Base-by-base conservation (phyloP, 2,329 filamentous ascomycete species). In the Plectosphaerella sp. region DNA sequence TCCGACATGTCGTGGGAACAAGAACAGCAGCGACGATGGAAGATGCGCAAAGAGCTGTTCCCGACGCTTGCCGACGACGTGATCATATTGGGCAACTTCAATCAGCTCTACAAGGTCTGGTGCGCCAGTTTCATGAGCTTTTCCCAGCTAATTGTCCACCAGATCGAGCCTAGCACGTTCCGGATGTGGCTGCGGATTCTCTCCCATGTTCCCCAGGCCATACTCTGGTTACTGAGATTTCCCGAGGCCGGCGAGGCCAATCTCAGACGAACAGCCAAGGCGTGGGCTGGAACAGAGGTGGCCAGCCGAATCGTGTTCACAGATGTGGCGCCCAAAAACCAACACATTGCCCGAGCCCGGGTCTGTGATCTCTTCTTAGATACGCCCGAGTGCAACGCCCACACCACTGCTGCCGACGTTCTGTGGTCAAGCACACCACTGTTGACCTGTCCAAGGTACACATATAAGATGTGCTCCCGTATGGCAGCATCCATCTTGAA, bases 381-480 rank as follows among this genome's bases (percentile, higher is more conserved):
- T 69, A 99, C 94, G 0, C 92, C 94, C 1, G 94, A 99, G 70
- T 99, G 94, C 72, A 99, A 99, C 64, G 94, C 92, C 2, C 94
- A 99, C 68, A 99, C 94, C 1, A 99, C 94, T 2, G 94, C 94
- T 2, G 95, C 94, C 12, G 94, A 99, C 64, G 88, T 97, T 1
- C 77, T 99, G 7, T 99, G 94, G 94, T 95, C 89, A 49, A 95
- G 92, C 60, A 97, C 94, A 1, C 94, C 94, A 5, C 75, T 99
- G 20, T 77, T 99, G 25, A 99, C 94, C 0, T 77, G 94, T 28
- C 92, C 94, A 11, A 83, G 94, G 36, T 97, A 97, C 68, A 83
- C 88, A 48, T 97, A 97, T 72, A 99, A 99, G 71, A 99, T 99
- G 94, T 99, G 94, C 70, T 96, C 91, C 43, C 88, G 94, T 50